A percentile compares a stretch with the other conserved stretches of the same genome.
These are phyloP conservation scores for Erodium moschatum DNA, from an alignment of 441 rosid genomes.

Conservation along the genomic window DNA sequence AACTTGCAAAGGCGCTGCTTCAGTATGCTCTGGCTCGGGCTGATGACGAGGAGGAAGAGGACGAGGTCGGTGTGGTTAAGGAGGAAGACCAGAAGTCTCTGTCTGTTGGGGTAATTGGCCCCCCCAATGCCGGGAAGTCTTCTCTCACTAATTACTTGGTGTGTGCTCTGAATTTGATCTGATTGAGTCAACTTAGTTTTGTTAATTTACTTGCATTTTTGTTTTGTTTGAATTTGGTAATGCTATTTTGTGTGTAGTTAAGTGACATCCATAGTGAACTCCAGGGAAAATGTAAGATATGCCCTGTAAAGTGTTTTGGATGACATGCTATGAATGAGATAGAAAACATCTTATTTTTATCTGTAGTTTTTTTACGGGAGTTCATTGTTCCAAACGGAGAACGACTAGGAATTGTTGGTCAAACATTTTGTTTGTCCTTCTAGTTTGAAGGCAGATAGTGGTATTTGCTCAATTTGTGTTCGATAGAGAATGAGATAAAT, in stretches of 20 bases:
- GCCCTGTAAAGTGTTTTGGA: no score
- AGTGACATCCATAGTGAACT: not conserved
- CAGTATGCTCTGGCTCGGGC: constrained; percentile 60
- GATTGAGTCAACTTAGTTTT: not conserved
- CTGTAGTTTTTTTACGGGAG: not conserved
- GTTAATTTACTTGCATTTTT: not conserved
- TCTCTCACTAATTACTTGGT: constrained; percentile 78
- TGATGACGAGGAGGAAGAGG: constrained; percentile 54
- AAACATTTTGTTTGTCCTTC: not conserved
- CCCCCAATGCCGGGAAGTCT: constrained; percentile 93
- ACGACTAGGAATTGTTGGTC: not conserved
- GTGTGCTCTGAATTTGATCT: constrained; percentile 22
- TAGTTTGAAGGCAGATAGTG: not conserved
- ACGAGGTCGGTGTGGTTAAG: constrained; percentile 31
- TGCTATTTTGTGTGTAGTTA: not conserved
- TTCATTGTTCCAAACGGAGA: not conserved
- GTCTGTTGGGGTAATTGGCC: constrained; percentile 85
- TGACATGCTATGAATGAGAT: not conserved
- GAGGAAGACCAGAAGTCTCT: constrained; percentile 95
- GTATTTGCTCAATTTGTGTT: not conserved
- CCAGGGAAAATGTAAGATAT: not conserved
- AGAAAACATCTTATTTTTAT: not conserved
- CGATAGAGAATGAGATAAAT: not conserved
- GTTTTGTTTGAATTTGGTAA: not conserved
- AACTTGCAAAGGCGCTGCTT: constrained; percentile 64